Conservation (phyloP, 805 yeast genomes). For the Nakazawaea pomicola region DNA sequence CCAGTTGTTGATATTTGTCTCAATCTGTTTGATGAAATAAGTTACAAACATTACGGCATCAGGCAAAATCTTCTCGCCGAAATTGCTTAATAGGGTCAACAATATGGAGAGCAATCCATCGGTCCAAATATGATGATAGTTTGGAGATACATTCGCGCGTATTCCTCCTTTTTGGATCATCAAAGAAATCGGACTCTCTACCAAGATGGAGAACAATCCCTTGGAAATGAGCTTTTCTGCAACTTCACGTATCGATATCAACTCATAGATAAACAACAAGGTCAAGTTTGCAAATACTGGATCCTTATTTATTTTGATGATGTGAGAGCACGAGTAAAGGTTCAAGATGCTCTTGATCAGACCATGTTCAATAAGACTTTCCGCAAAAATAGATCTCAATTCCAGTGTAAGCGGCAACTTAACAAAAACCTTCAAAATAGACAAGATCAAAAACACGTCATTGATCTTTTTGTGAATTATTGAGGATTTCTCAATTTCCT, state of each 20-base stretch:
- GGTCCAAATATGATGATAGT: conserved; percentile 76
- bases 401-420: conserved; percentile 41
- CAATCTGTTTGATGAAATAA: conserved; percentile 62
- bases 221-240: conserved; percentile 61
- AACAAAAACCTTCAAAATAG: conserved; percentile 57
- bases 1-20: conserved; percentile 65
- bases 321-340: conserved; percentile 64
- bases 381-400: conserved; percentile 46
- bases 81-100: conserved; percentile 50
- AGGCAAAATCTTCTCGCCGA: conserved; percentile 60
- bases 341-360: conserved; percentile 58
- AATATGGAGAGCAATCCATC: conserved; percentile 72
- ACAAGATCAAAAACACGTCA: conserved; percentile 58
- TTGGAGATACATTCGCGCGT: conserved; percentile 42
- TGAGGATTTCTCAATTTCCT: conserved; percentile 26
- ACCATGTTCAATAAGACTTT: conserved; percentile 49
- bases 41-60: conserved; percentile 61
- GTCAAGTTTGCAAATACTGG: conserved; percentile 69
- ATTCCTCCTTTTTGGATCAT: conserved; percentile 64
- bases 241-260: conserved; percentile 53
- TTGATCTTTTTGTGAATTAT: conserved; percentile 49
- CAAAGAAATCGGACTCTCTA: conserved; percentile 70
- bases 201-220: conserved; percentile 63
- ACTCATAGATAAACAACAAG: conserved; percentile 62
- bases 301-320: conserved; percentile 54